A percentile compares a stretch with the other conserved stretches of the same genome.
phyloP scores from a whole-genome alignment of 352 stramenopile genomes.

The Globisporangium polare region DNA sequence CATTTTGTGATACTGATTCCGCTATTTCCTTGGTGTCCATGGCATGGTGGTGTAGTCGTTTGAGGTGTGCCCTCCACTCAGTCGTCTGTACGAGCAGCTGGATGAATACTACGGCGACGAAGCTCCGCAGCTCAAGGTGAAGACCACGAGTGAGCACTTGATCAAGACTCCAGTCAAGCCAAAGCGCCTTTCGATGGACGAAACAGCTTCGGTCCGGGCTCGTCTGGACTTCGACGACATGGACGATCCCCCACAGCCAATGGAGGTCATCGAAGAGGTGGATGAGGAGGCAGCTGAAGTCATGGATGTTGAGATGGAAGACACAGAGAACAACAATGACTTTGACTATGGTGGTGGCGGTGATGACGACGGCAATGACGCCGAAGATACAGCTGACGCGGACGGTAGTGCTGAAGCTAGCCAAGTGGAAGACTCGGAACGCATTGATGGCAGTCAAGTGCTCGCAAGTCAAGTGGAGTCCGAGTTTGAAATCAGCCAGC shows the following conservation, averaged over 20 bases:
- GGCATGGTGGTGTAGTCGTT: slow-evolving; percentile 21
- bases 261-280: slow-evolving; percentile 22
- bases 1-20: neutral
- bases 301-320: slow-evolving; percentile 32
- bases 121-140: slow-evolving; percentile 44
- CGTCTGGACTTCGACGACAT: slow-evolving; percentile 18
- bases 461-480: slow-evolving; percentile 8
- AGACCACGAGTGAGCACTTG: slow-evolving; percentile 56
- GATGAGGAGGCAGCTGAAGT: slow-evolving; percentile 25
- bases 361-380: slow-evolving; percentile 16
- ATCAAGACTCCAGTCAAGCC: slow-evolving; percentile 50
- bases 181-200: slow-evolving; percentile 6
- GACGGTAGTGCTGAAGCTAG: slow-evolving; percentile 14
- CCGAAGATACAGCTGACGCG: slow-evolving; percentile 5
- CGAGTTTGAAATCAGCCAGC: slow-evolving; percentile 1
- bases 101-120: slow-evolving; percentile 57
- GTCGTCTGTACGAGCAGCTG: slow-evolving; percentile 70
- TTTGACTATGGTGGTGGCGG: slow-evolving; percentile 25
- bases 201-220: slow-evolving; percentile 9
- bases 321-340: slow-evolving; percentile 31
- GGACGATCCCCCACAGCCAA: slow-evolving; percentile 15
- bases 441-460: slow-evolving; percentile 19
- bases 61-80: slow-evolving; percentile 61
- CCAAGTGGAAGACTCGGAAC: slow-evolving; percentile 31
- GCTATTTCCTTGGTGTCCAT: neutral